Base-by-base conservation (phyloP, 331 rosid genomes). In the Dryas integrifolia region DNA sequence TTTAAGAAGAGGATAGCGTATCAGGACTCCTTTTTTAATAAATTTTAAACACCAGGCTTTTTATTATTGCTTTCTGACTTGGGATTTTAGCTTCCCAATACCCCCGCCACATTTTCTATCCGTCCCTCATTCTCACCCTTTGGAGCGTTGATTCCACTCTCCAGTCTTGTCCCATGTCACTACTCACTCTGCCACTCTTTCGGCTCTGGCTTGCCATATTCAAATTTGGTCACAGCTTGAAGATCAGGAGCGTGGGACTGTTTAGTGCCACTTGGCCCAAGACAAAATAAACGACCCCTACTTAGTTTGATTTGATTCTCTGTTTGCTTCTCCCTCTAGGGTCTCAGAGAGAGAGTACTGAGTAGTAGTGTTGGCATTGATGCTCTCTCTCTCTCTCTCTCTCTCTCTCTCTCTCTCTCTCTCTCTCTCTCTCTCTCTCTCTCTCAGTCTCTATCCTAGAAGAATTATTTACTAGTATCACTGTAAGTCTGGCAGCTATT, bases 31-130 rank as follows among this genome's bases (percentile, higher is more conserved):
- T 3, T 75, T 74, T 69, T 38, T 77, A 81, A 68, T 58, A 43
- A 56, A 66, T 52, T 26, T 63, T 12, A 44, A 40, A 73, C 50
- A 67, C 8, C 75, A 72, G 86, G 77, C 72, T 70, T 67, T 78
- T 77, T 66, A 80, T 85, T 77, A 86, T 84, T 86, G 88, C 88
- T 80, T 55, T 85, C 89, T 80, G 90, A 90, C 89, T 83, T 77
- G 89, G 90, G 92, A 87, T 88, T 92, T 92, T 84, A 84, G 86
- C 82, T 90, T 89, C 85, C 88, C 95, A 88, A 88, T 53, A 75
- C 55, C 26, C 83, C 72, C 73, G 72, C 82, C 80, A 52, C 74
- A 66, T 24, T 55, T 71, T 74, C 79, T 65, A 63, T 18, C 71
- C 35, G 38, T 45, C 58, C 76, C 80, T 59, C 72, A 62, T 58